Evolutionary conservation across 768 basidiomycete species (phyloP).

Genomic region (Mycena olivaceomarginata): DNA sequence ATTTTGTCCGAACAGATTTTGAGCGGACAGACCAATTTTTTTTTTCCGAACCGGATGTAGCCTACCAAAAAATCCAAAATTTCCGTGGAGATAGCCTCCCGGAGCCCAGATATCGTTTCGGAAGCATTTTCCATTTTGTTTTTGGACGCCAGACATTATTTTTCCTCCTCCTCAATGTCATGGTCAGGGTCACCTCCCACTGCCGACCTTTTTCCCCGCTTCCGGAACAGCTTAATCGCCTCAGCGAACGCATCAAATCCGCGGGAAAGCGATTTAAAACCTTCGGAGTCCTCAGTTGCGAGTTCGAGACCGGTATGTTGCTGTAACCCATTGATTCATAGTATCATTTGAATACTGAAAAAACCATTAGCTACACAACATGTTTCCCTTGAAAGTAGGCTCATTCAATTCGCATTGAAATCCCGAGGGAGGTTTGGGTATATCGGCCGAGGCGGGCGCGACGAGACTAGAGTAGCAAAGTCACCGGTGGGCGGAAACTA

Average conservation of each 20-base stretch:
- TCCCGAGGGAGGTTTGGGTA: no score
- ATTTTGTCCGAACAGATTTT: constrained; percentile 3
- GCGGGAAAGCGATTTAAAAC: not conserved
- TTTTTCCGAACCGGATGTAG: not conserved
- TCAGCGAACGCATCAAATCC: not conserved
- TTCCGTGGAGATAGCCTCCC: not conserved
- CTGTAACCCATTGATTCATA: no score
- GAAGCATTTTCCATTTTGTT: not conserved
- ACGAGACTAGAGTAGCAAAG: no score
- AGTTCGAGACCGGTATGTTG: no score
- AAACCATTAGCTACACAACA: no score
- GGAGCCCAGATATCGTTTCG: not conserved
- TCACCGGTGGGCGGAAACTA: no score
- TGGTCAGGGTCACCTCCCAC: not conserved
- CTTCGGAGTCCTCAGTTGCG: not conserved
- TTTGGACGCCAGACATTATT: not conserved
- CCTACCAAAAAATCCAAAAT: not conserved
- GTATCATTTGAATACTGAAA: no score
- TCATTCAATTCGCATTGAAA: no score
- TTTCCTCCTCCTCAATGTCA: not conserved
- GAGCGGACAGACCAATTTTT: not conserved
- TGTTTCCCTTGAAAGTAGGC: no score
- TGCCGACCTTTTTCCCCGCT: not conserved
- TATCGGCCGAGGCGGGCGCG: no score
- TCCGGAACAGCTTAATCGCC: not conserved